Percentiles rank a stretch among this genome's conserved stretches.
phyloP scores from a whole-genome alignment of 2,329 filamentous ascomycete species.

The Phaeosphaeriaceae sp. region DNA sequence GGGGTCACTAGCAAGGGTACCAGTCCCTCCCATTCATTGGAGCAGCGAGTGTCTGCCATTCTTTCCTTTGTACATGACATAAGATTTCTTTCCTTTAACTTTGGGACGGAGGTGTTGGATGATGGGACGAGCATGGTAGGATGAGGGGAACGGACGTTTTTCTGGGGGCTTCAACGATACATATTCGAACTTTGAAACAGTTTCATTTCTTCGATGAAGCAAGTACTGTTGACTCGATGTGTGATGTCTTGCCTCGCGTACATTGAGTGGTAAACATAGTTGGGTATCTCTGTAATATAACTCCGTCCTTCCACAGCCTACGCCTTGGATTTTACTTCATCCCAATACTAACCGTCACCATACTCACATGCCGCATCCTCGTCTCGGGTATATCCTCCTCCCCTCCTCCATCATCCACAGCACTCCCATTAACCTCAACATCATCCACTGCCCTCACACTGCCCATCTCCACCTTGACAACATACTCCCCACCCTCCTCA shows the following conservation, averaged over 20 bases:
- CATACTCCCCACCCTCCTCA: constrained; percentile 59
- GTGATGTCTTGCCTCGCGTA: background rate
- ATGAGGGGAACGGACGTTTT: background rate
- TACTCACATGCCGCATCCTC: constrained; percentile 46
- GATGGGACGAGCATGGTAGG: constrained; percentile 13
- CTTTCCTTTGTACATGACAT: constrained; percentile 30
- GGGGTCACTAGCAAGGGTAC: background rate
- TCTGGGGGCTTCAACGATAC: constrained; percentile 42
- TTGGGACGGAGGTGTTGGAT: constrained; percentile 16
- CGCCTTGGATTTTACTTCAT: constrained; percentile 19
- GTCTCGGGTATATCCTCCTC: constrained; percentile 50
- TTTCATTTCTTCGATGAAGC: background rate
- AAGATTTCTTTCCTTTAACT: constrained; percentile 13
- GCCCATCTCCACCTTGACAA: constrained; percentile 66
- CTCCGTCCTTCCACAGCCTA: background rate
- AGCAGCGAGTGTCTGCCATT: constrained; percentile 15
- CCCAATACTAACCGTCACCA: constrained; percentile 42
- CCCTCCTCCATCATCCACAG: constrained; percentile 26
- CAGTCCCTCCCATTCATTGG: constrained; percentile 22
- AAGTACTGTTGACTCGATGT: background rate
- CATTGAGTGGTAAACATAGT: background rate
- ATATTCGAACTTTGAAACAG: constrained; percentile 32
- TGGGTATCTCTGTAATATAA: constrained; percentile 13
- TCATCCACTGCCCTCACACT: constrained; percentile 74
- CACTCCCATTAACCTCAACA: constrained; percentile 53